Percentiles rank a stretch among this genome's conserved stretches.
Evolutionary conservation across 345 rosid species (phyloP).

Genomic region (Durio zibethinus): DNA sequence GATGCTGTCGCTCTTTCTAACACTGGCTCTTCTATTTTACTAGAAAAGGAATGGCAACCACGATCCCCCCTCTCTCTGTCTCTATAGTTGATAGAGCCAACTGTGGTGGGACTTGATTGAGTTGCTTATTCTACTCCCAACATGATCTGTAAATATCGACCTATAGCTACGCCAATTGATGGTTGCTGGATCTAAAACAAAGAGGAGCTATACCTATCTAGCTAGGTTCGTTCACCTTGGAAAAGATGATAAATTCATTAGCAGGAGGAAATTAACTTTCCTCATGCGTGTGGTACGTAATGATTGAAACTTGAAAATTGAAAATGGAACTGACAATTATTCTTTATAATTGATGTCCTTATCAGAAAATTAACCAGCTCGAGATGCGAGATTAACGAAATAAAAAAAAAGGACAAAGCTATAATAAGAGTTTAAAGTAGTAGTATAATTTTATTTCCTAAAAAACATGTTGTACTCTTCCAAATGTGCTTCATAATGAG

Average conservation of each 20-base stretch:
- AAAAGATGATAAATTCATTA: background rate
- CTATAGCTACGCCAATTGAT: background rate
- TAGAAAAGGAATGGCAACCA: constrained; percentile 28
- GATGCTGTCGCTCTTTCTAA: constrained; percentile 24
- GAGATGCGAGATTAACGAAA: too few relatives aligned
- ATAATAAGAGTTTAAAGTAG: background rate
- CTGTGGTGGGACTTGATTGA: constrained; percentile 21
- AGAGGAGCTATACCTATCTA: background rate
- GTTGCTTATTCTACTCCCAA: constrained; percentile 11
- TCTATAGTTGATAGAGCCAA: constrained; percentile 10
- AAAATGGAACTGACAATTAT: background rate
- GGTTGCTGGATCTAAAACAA: background rate
- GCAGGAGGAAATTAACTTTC: background rate
- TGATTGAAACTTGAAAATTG: background rate
- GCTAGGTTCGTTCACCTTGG: background rate
- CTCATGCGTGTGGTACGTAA: too few relatives aligned
- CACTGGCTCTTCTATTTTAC: background rate
- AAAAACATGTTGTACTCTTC: background rate
- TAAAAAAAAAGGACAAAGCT: too few relatives aligned
- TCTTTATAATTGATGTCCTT: background rate
- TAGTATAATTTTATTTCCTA: background rate
- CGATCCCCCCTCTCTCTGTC: constrained; percentile 5
- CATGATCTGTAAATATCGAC: constrained; percentile 1
- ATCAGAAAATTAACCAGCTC: background rate
- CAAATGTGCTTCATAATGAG: background rate